Percentiles rank a stretch among this genome's conserved stretches.
Evolutionary conservation across 345 rosid genomes (phyloP).

Genomic region (Dimocarpus longan): DNA sequence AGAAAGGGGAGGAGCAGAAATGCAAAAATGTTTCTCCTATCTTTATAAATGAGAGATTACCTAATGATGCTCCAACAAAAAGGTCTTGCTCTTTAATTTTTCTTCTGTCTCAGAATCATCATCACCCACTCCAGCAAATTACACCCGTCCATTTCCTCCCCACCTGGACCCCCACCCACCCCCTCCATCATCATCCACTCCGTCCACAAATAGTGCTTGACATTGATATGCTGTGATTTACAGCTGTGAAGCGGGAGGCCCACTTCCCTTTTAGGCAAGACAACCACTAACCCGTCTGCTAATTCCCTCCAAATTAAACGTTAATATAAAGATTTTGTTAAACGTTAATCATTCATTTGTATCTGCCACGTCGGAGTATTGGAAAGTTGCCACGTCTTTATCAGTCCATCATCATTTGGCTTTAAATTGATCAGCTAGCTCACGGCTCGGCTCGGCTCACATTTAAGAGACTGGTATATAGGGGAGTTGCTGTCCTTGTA

Average conservation of each 20-base stretch:
- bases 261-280: conserved; percentile 43
- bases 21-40: background rate
- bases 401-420: background rate
- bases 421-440: background rate
- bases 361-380: conserved; percentile 3
- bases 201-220: background rate
- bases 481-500: too few relatives aligned
- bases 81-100: conserved; percentile 4
- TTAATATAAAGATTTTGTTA: background rate
- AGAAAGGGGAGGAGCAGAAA: background rate
- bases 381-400: background rate
- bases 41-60: conserved; percentile 17
- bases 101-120: conserved; percentile 18
- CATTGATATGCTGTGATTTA: conserved; percentile 23
- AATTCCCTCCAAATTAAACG: conserved; percentile 15
- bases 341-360: conserved; percentile 9
- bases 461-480: too few relatives aligned
- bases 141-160: conserved; percentile 2
- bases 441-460: background rate
- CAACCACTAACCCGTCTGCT: conserved; percentile 6
- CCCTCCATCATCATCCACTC: conserved; percentile 6
- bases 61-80: conserved; percentile 30
- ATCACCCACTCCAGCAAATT: conserved; percentile 14
- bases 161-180: background rate
- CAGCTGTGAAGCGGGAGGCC: conserved; percentile 33